Percentiles rank a stretch among this genome's conserved stretches.
These are phyloP conservation scores for Triticum aestivum DNA, from an alignment of 176 grass and related monocot species.

Conservation along the genomic window DNA sequence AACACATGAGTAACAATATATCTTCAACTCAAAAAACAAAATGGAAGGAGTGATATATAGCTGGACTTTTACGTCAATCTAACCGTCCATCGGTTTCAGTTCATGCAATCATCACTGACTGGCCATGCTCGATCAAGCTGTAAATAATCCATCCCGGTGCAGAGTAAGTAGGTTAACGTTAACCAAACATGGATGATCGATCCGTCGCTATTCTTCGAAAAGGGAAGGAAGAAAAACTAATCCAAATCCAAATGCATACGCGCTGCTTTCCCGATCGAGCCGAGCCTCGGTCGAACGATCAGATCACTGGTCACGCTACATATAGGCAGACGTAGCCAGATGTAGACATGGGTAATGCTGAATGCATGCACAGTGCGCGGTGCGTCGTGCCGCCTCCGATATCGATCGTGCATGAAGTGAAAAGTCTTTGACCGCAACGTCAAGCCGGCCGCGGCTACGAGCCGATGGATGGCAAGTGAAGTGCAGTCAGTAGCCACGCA, in stretches of 20 bases:
- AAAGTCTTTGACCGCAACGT: slow-evolving; percentile 45
- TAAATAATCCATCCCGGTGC: not conserved
- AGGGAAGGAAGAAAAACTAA: not conserved
- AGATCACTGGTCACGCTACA: slow-evolving; percentile 14
- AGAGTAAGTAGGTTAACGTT: not conserved
- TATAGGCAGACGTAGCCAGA: not conserved
- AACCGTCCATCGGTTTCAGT: slow-evolving; percentile 18
- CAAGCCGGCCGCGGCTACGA: not conserved
- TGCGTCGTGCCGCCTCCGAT: slow-evolving; percentile 20
- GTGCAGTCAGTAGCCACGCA: slow-evolving; percentile 1
- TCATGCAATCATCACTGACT: not conserved
- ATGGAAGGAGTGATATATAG: too few relatives aligned
- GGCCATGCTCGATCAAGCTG: not conserved
- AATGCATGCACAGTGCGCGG: slow-evolving; percentile 43
- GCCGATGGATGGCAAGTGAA: slow-evolving; percentile 32
- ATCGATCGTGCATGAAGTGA: not conserved
- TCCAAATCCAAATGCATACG: not conserved
- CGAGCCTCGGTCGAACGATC: slow-evolving; percentile 9
- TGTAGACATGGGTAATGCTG: slow-evolving; percentile 6
- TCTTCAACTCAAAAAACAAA: not conserved
- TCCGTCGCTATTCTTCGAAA: not conserved
- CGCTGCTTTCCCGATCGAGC: not conserved
- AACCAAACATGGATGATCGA: not conserved
- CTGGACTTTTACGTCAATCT: slow-evolving; percentile 37
- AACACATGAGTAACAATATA: not conserved